Base-by-base conservation (phyloP, 495 filamentous ascomycete species). In the Umbilicaria muhlenbergii region DNA sequence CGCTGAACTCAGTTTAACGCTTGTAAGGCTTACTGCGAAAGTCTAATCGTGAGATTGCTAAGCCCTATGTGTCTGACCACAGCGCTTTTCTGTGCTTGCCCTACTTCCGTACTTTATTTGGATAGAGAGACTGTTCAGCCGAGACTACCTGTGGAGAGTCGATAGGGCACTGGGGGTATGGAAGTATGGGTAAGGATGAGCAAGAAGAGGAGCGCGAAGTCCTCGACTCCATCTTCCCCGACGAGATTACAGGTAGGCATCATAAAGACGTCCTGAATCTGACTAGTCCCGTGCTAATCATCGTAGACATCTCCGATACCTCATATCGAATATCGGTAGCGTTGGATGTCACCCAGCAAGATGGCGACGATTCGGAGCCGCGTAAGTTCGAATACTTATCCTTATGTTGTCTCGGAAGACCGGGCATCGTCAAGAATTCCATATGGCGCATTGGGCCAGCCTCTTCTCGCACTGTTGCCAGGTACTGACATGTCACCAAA, bases 191-290 rank as follows among this genome's bases (percentile, higher is more conserved):
- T 19, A 75, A 72, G 54, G 91, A 98, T 65, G 91, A 98, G 44
- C 91, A 98, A 61, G 65, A 75, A 41, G 88, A 98, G 66, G 91
- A 98, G 69, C 81, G 89, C 51, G 91, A 95, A 59, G 88, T 98
- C 43, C 83, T 98, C 50, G 86, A 89, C 55, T 93, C 87, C 43
- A 99, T 99, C 52, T 99, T 94, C 55, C 88, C 92, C 11, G 92
- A 99, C 32, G 92, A 99, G 60, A 94, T 96, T 40, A 84, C 80
- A 73, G 83, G 88, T 92, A 32, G 13, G 64, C 48, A 14, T 41
- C 24, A 14, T 18, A 16, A n/a, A n/a, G 31, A 28, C 5, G 2
- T 38, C 34, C 42, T 28, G n/a, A 17, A 32, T 21, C 19, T 36
- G 14, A 32, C 11, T 21, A 15, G 14, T 24, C 28, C 17, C 37